Evolutionary conservation across 345 rosid genomes (phyloP).

Genomic region (Eucalyptus albens): DNA sequence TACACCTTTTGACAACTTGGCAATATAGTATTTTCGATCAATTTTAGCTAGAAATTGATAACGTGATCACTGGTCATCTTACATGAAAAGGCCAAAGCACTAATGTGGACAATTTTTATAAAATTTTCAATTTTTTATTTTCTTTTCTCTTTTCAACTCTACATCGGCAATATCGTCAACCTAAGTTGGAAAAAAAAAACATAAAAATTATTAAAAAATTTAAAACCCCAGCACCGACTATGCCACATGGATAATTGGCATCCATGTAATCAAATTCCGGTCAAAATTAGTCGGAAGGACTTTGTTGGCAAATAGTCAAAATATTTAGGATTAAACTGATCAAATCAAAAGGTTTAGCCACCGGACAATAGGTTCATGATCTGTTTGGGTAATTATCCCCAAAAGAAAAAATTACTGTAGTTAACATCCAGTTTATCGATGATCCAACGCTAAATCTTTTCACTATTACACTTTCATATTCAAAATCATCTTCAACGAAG

Average conservation of each 20-base stretch:
- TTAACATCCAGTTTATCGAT: background rate
- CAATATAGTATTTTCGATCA: background rate
- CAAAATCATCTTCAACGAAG: background rate
- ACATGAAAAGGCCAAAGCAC: fast-evolving
- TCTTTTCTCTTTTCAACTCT: no score
- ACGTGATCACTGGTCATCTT: fast-evolving
- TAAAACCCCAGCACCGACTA: fast-evolving
- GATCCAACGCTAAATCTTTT: background rate
- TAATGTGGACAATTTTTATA: background rate
- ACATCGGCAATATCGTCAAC: background rate
- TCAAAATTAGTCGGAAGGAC: background rate
- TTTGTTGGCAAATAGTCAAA: background rate
- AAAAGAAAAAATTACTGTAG: background rate
- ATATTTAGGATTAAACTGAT: background rate
- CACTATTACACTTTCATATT: background rate
- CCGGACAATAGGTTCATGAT: background rate
- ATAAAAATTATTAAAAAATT: no score
- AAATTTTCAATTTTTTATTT: background rate
- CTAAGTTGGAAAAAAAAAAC: background rate
- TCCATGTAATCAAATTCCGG: background rate
- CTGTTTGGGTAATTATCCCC: background rate
- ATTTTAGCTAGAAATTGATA: background rate
- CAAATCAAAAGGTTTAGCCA: background rate
- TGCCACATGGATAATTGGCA: background rate
- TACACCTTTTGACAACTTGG: fast-evolving